Evolutionary conservation across 139 green algal species (phyloP).

Genomic region (Asterochloris erici): DNA sequence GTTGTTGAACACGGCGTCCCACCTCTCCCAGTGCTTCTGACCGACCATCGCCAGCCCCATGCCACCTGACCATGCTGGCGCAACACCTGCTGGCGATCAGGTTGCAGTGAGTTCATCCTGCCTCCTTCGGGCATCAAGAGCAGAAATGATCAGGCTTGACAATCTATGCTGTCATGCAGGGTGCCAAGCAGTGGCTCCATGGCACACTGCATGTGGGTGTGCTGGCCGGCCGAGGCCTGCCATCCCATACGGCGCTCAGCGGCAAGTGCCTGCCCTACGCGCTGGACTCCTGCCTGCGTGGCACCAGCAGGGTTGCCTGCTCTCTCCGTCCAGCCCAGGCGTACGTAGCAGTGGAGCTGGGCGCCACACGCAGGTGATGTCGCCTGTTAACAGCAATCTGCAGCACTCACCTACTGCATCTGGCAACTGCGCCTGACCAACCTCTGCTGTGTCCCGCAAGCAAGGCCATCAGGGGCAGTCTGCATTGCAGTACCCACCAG

Average conservation of each 20-base stretch:
- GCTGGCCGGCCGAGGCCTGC: conserved; percentile 6
- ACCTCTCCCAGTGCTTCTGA: too few relatives aligned
- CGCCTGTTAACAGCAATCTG: not conserved
- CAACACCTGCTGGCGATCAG: too few relatives aligned
- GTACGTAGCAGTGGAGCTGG: conserved; percentile 6
- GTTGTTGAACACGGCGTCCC: too few relatives aligned
- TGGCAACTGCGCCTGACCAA: not conserved
- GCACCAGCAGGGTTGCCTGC: not conserved
- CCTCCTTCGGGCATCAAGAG: too few relatives aligned
- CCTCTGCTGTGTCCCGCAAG: not conserved
- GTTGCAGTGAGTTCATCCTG: too few relatives aligned
- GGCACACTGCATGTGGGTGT: conserved; percentile 18
- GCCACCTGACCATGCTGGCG: too few relatives aligned
- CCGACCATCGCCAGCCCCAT: too few relatives aligned
- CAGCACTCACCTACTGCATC: not conserved
- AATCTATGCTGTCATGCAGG: not conserved
- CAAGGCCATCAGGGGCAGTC: not conserved
- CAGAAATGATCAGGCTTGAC: too few relatives aligned
- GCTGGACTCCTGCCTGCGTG: conserved; percentile 4
- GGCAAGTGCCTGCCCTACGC: not conserved
- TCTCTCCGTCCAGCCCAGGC: not conserved
- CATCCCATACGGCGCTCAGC: conserved; percentile 9
- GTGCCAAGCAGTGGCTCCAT: conserved; percentile 14
- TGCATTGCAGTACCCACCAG: not conserved
- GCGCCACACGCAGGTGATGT: conserved; percentile 1